phyloP scores from a whole-genome alignment of 805 yeast genomes.

The Cyberlindnera misumaiensis region DNA sequence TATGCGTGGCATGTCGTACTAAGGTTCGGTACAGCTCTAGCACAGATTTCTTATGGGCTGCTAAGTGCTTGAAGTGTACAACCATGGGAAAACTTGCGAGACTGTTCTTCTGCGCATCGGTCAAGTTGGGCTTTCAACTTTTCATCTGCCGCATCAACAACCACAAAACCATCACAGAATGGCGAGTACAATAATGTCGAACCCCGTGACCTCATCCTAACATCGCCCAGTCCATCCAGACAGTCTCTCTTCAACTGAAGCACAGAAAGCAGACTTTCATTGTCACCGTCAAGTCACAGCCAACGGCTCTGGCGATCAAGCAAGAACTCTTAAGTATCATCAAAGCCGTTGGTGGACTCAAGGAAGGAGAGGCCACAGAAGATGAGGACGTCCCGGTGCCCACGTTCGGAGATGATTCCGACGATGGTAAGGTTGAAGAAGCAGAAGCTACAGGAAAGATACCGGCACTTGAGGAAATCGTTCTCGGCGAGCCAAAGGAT shows the following conservation, averaged over 20 bases:
- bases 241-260: conserved; percentile 22
- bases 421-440: conserved; percentile 24
- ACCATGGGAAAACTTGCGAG: conserved; percentile 15
- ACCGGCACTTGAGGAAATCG: conserved; percentile 11
- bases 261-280: conserved; percentile 31
- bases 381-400: conserved; percentile 29
- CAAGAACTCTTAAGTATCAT: conserved; percentile 31
- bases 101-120: not conserved
- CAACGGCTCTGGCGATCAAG: conserved; percentile 23
- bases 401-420: conserved; percentile 25
- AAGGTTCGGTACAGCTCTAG: conserved; percentile 25
- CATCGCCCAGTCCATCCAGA: not conserved
- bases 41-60: conserved; percentile 25
- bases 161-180: not conserved
- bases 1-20: conserved; percentile 21
- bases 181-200: too few species aligned
- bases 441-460: conserved; percentile 3
- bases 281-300: conserved; percentile 19
- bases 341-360: conserved; percentile 42
- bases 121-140: not conserved
- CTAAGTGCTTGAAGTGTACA: conserved; percentile 24
- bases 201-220: not conserved
- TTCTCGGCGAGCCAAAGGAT: conserved; percentile 18
- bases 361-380: conserved; percentile 17
- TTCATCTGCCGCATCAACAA: too few species aligned